Evolutionary conservation across 352 stramenopile genomes (phyloP).

Genomic region (Pythium guiyangense): DNA sequence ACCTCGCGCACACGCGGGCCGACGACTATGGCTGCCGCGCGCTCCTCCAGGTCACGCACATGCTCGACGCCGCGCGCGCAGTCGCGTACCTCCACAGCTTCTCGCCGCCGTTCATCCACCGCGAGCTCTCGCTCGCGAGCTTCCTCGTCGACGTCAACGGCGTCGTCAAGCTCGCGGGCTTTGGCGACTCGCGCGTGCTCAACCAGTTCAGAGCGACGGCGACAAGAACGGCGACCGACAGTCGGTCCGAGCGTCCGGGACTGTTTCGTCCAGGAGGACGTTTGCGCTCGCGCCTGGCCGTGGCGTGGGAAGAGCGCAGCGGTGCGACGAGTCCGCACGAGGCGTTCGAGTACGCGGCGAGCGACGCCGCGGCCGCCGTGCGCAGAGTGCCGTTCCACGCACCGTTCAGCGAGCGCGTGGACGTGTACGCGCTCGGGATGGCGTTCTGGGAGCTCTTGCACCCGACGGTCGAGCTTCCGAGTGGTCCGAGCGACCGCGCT

Average conservation of each 20-base stretch:
- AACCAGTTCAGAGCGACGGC: constrained; percentile 12
- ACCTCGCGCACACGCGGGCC: no score
- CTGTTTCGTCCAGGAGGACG: neutral
- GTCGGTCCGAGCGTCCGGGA: neutral
- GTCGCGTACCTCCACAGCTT: no score
- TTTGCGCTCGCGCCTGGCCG: neutral
- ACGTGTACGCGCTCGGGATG: constrained; percentile 73
- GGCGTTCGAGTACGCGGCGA: constrained; percentile 62
- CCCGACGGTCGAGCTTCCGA: constrained; percentile 47
- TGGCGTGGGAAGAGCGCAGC: constrained; percentile 13
- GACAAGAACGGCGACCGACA: no score
- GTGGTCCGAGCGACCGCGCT: constrained; percentile 19
- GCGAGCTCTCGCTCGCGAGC: constrained; percentile 69
- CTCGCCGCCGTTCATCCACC: no score
- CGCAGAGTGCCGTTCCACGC: constrained; percentile 31
- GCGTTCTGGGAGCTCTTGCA: constrained; percentile 74
- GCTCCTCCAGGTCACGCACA: no score
- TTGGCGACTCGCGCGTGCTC: constrained; percentile 55
- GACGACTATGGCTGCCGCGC: no score
- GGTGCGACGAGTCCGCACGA: constrained; percentile 20
- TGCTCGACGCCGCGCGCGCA: no score
- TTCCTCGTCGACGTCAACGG: constrained; percentile 60
- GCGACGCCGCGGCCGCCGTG: constrained; percentile 34
- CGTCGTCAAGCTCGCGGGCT: constrained; percentile 64
- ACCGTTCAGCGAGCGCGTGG: constrained; percentile 56